A percentile compares a stretch with the other conserved stretches of the same genome.
These are phyloP conservation scores for Sugiyamaella americana DNA, from an alignment of 805 yeast genomes.

Conservation along the genomic window DNA sequence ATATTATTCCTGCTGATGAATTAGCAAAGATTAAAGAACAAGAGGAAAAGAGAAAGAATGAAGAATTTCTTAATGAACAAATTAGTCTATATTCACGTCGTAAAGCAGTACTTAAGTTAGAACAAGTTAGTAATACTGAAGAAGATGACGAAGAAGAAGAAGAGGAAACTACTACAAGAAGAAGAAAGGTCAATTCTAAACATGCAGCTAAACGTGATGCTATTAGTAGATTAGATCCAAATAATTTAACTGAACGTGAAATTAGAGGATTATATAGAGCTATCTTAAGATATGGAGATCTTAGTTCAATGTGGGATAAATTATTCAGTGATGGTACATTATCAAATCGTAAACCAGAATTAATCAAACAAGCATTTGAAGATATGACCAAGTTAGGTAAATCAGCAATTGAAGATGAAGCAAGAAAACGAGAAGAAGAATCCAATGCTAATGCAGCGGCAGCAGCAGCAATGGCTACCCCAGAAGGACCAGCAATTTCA, in stretches of 20 bases:
- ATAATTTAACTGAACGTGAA: conserved; percentile 74
- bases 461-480: conserved; percentile 16
- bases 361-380: conserved; percentile 67
- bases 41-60: conserved; percentile 81
- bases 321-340: conserved; percentile 85
- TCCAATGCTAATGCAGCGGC: conserved; percentile 27
- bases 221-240: conserved; percentile 40
- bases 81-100: conserved; percentile 81
- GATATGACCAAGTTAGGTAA: conserved; percentile 62
- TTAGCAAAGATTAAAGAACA: conserved; percentile 82
- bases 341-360: conserved; percentile 75
- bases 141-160: conserved; percentile 35
- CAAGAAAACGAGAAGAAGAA: conserved; percentile 45
- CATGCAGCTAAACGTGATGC: conserved; percentile 19
- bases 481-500: conserved; percentile 22
- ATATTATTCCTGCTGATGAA: conserved; percentile 94
- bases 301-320: conserved; percentile 68
- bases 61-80: conserved; percentile 80
- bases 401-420: conserved; percentile 59
- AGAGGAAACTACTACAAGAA: conserved; percentile 27
- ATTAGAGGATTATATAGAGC: conserved; percentile 80
- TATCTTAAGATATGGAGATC: conserved; percentile 74
- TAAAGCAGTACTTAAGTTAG: conserved; percentile 56
- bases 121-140: conserved; percentile 38
- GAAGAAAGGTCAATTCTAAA: conserved; percentile 31